Evolutionary conservation across 306 rosid species (phyloP), one percentile per base, ranked within the genome.

Genomic region (Carpinus fangiana): DNA sequence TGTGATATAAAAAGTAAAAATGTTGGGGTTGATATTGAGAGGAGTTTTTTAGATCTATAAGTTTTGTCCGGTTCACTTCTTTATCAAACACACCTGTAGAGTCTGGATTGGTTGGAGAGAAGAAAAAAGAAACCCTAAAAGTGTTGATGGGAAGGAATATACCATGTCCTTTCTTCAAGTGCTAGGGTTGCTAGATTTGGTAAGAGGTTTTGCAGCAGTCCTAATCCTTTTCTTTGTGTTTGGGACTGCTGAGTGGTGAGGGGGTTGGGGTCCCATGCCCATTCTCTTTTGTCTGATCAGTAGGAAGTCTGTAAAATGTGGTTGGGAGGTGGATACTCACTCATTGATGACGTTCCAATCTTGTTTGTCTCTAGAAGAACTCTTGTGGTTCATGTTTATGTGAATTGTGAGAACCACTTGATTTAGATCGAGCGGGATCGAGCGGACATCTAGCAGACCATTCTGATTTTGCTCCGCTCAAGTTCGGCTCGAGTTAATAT

Each of bases 111-210:
- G 4, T 13, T 17, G 72, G 20, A 28, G 51, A 41, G 34, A 2
- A 31, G 34, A 31, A 41, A 41, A 8, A 8, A 47, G 11, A 59
- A 59, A 10, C 36, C 28, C 2, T 23, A 9, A 4, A 59, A 59
- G 16, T 31, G 26, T 65, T 18, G 14, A 8, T 38, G 20, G 13
- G 16, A 65, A 38, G 13, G 50, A 36, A 65, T 38, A 66, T 38
- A 9, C 51, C 72, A 38, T 17, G 50, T 64, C 70, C 70, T 31
- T 3, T 18, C 9, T 14, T 23, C 28, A 0, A 9, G 16, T 34
- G 18, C 47, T 31, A 17, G 50, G 51, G 72, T 66, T 36, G 50
- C 50, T 66, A 17, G 72, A 66, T 66, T 66, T n/a, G 72, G 51
- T 5, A 38, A 66, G 8, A 38, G 72, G 72, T 66, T 38, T 12